phyloP scores from a whole-genome alignment of 73 alveolate genomes.

The Loxodes magnus region DNA sequence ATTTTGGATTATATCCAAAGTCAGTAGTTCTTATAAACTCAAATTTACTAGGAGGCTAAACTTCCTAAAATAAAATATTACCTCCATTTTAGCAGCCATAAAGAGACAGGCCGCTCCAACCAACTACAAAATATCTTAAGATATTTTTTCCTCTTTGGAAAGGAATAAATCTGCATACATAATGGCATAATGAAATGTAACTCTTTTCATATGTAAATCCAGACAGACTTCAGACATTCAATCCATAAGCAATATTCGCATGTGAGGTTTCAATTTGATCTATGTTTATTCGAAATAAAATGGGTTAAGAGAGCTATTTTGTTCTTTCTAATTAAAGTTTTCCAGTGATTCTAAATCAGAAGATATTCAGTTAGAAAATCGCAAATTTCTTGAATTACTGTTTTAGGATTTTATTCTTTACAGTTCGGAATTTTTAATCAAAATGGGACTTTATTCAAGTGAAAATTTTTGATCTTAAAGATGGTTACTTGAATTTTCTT shows the following conservation, averaged over 20 bases:
- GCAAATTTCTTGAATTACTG: too few species aligned
- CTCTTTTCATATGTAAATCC: background rate
- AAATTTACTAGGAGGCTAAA: background rate
- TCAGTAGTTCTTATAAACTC: background rate
- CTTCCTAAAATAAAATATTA: too few species aligned
- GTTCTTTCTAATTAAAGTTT: too few species aligned
- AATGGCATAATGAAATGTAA: conserved; percentile 2
- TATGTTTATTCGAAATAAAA: background rate
- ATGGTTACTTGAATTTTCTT: too few species aligned
- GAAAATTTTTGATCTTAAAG: too few species aligned
- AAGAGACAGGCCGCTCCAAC: background rate
- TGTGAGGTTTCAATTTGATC: background rate
- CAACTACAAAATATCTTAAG: background rate
- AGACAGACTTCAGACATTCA: background rate
- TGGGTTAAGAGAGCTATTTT: background rate
- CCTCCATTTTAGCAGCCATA: background rate
- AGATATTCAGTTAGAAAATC: too few species aligned
- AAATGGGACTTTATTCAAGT: too few species aligned
- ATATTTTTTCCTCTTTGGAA: background rate
- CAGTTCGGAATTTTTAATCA: too few species aligned
- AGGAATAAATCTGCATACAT: background rate
- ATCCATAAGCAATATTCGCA: background rate
- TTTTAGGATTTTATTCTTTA: too few species aligned
- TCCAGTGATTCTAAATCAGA: too few species aligned
- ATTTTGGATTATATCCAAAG: background rate